phyloP scores from a whole-genome alignment of 352 stramenopile species.

The Phytopythium sindhum region DNA sequence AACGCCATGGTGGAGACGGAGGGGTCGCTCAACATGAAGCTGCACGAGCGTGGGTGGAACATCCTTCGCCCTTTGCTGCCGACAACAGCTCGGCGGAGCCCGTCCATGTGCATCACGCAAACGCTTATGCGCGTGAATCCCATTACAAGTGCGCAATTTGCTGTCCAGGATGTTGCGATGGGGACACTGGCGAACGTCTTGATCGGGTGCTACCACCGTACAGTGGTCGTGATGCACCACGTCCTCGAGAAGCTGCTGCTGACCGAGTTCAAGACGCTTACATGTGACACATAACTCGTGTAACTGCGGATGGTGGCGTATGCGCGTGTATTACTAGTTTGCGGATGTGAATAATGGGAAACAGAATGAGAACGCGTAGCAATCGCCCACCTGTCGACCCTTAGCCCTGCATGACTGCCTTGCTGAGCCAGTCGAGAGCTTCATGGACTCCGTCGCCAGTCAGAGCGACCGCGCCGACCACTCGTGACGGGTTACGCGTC shows the following conservation, averaged over 20 bases:
- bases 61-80: slow-evolving; percentile 18
- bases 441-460: slow-evolving; percentile 38
- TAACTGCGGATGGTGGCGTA: neutral
- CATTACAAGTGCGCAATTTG: slow-evolving; percentile 12
- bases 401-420: slow-evolving; percentile 19
- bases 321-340: neutral
- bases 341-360: neutral
- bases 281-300: neutral
- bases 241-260: slow-evolving; percentile 26
- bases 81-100: slow-evolving; percentile 10
- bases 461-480: slow-evolving; percentile 26
- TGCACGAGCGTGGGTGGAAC: slow-evolving; percentile 34
- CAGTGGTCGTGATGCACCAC: slow-evolving; percentile 26
- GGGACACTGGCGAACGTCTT: slow-evolving; percentile 25
- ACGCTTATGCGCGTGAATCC: slow-evolving; percentile 23
- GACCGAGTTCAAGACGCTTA: slow-evolving; percentile 16
- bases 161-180: slow-evolving; percentile 16
- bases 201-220: slow-evolving; percentile 28
- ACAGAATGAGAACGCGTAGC: neutral
- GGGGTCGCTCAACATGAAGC: slow-evolving; percentile 20
- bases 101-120: slow-evolving; percentile 25
- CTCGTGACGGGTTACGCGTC: slow-evolving; percentile 29
- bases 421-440: slow-evolving; percentile 42
- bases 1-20: slow-evolving; percentile 27
- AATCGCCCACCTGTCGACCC: no score